Evolutionary conservation across 352 stramenopile genomes (phyloP).

Genomic region (Pythium utonaiense): DNA sequence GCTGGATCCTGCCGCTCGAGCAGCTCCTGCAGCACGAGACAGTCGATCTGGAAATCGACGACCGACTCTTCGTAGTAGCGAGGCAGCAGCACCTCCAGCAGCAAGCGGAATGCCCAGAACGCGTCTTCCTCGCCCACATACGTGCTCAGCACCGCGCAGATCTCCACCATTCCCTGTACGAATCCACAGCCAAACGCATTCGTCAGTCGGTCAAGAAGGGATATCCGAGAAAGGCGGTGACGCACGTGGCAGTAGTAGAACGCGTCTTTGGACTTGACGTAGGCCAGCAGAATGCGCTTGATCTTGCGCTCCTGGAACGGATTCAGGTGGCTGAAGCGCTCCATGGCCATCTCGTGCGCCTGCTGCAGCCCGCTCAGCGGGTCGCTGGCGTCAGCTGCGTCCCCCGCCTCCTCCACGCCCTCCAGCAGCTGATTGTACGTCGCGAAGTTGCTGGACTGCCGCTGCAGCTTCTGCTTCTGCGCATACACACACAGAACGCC

Average conservation of each 20-base stretch:
- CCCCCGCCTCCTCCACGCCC: constrained; percentile 24
- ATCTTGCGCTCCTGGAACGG: constrained; percentile 84
- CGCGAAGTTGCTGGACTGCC: constrained; percentile 37
- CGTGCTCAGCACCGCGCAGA: constrained; percentile 70
- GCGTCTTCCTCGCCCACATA: constrained; percentile 76
- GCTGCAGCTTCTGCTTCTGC: constrained; percentile 59
- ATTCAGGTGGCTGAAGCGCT: constrained; percentile 74
- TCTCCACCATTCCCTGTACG: constrained; percentile 70
- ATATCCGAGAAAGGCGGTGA: neutral
- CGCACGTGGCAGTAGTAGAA: constrained; percentile 72
- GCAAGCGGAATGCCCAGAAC: constrained; percentile 71
- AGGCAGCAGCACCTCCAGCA: constrained; percentile 69
- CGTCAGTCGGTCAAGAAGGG: neutral
- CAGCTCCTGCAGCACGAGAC: constrained; percentile 74
- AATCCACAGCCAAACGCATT: neutral
- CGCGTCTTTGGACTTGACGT: constrained; percentile 65
- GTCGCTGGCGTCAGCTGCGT: constrained; percentile 26
- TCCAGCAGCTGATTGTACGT: constrained; percentile 58
- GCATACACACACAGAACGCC: neutral
- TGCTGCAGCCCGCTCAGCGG: constrained; percentile 48
- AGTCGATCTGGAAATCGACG: constrained; percentile 79
- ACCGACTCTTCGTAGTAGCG: constrained; percentile 82
- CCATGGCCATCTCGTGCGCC: constrained; percentile 75
- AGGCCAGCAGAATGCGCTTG: constrained; percentile 70
- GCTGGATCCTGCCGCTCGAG: constrained; percentile 42